Evolutionary conservation across 2,329 filamentous ascomycete genomes (phyloP), one percentile per base, ranked within the genome.

Genomic region (Phoma herbarum): DNA sequence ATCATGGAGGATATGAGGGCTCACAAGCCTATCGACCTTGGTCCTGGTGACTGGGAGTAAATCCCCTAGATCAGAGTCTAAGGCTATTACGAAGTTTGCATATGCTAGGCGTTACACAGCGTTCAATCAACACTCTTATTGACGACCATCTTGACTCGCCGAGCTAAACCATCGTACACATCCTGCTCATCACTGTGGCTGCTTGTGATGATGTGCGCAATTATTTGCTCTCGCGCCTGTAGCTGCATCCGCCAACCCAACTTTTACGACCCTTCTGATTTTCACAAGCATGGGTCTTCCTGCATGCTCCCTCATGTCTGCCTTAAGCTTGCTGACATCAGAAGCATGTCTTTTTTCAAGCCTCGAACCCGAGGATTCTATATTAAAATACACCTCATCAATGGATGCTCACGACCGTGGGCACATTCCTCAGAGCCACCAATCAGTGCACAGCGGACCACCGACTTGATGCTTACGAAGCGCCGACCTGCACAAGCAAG

Each of bases 1-100:
- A 72, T 81, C 12, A 77, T 78, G 69, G 72, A 75, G 22, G 75
- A 77, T 45, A 78, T 76, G 72, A 63, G 72, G 56, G 68, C 63
- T 14, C 77, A 77, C 6, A 73, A 67, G 60, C 52, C 65, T 2
- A 67, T 77, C 50, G 74, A 77, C 16, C 54, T 77, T 31, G 76
- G 75, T 1, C 48, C 64, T 8, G 76, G 76, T 16, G 69, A 78
- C 51, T 78, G 76, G 76, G 72, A 75, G 37, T 75, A 63, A 58
- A 35, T 29, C 12, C 33, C 33, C 2, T 16, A 12, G 12, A 18
- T 1, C 10, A 14, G 29, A 23, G 3, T 28, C 28, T 12, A 16
- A 37, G 20, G 28, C 22, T 4, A 8, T 18, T 10, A 52, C 33
- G 33, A 46, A 18, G 29, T 35, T n/a, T 52, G 49, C 43, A 58